Conservation (phyloP, 1,284 basidiomycete species). For the Laetiporus sulphureus region DNA sequence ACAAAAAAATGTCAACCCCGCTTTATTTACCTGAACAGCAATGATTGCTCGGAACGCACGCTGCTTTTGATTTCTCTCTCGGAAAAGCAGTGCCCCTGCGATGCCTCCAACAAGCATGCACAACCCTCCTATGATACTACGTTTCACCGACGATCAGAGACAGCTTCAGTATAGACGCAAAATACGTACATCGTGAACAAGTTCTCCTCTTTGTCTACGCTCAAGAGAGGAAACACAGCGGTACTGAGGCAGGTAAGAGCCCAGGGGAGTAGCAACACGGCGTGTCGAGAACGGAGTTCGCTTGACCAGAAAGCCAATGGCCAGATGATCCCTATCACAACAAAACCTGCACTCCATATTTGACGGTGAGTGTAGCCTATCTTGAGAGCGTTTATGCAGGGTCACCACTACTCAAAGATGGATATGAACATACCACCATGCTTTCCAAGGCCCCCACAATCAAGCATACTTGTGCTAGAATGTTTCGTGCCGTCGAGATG, state of each 20-base stretch:
- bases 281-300: constrained; percentile 23
- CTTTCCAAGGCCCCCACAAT: constrained; percentile 46
- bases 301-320: constrained; percentile 46
- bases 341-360: constrained; percentile 70
- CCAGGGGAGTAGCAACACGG: constrained; percentile 40
- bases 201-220: constrained; percentile 72
- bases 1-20: background rate
- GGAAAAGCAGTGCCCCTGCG: constrained; percentile 6
- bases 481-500: constrained; percentile 8
- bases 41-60: constrained; percentile 17
- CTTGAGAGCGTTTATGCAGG: constrained; percentile 17
- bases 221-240: constrained; percentile 65
- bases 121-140: constrained; percentile 22
- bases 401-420: background rate
- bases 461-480: constrained; percentile 23
- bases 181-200: constrained; percentile 47
- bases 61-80: background rate
- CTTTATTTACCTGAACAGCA: constrained; percentile 1
- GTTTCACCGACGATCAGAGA: background rate
- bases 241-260: constrained; percentile 44
- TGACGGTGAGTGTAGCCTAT: constrained; percentile 61
- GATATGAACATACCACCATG: constrained; percentile 59
- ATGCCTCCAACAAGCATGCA: constrained; percentile 20
- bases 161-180: background rate
- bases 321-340: constrained; percentile 64